Evolutionary conservation across 2,329 filamentous ascomycete genomes (phyloP).

Genomic region (Cladophialophora bantiana): DNA sequence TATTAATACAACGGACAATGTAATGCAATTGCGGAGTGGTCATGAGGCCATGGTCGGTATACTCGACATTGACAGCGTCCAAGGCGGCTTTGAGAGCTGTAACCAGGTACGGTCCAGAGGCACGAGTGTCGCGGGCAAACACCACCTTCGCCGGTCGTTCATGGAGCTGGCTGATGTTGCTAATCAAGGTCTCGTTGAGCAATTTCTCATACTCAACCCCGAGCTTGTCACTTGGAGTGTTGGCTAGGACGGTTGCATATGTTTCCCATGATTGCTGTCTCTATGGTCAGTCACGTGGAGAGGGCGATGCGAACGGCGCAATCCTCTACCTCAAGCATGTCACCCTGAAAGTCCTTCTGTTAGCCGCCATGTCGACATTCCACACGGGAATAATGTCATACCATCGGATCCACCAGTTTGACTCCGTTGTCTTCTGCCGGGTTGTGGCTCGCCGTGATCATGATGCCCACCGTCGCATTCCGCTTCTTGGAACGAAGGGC

Average conservation of each 20-base stretch:
- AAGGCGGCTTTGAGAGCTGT: slow-evolving; percentile 80
- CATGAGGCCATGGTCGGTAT: slow-evolving; percentile 85
- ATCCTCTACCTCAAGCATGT: slow-evolving; percentile 83
- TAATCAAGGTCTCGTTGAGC: slow-evolving; percentile 75
- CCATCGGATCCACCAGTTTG: slow-evolving; percentile 94
- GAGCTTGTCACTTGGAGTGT: slow-evolving; percentile 78
- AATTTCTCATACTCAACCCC: slow-evolving; percentile 78
- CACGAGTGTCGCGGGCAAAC: slow-evolving; percentile 89
- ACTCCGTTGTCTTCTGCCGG: slow-evolving; percentile 88
- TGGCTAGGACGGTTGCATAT: slow-evolving; percentile 87
- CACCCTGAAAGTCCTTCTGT: slow-evolving; percentile 63
- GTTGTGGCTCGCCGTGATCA: slow-evolving; percentile 96
- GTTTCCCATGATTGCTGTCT: slow-evolving; percentile 80
- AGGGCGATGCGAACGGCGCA: slow-evolving; percentile 2
- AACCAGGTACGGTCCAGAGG: slow-evolving; percentile 85
- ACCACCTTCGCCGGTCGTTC: slow-evolving; percentile 76
- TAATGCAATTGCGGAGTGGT: slow-evolving; percentile 99
- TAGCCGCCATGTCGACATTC: slow-evolving; percentile 27
- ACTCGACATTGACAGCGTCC: slow-evolving; percentile 74
- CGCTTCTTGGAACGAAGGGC: slow-evolving; percentile 88
- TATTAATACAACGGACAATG: slow-evolving; percentile 92
- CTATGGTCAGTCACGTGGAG: slow-evolving; percentile 36
- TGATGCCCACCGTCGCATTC: slow-evolving; percentile 90
- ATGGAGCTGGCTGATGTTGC: slow-evolving; percentile 60
- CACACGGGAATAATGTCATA: slow-evolving; percentile 44